Evolutionary conservation across 2,329 filamentous ascomycete species (phyloP), one percentile per base, ranked within the genome.

Genomic region (Pseudogymnoascus sp.): DNA sequence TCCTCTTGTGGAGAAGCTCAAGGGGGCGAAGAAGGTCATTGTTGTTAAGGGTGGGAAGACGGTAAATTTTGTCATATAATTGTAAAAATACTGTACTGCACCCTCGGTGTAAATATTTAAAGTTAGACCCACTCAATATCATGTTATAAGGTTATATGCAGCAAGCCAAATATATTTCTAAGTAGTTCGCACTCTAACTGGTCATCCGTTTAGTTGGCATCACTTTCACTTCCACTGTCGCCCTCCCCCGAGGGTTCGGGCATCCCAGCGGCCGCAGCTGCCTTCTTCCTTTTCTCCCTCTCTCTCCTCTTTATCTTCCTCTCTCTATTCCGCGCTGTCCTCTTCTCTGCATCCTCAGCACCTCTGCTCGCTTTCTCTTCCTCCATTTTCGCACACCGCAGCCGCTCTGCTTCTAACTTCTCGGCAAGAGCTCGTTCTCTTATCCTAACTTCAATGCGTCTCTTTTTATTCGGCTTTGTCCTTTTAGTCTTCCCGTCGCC

Each of bases 11-110:
- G 68, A 73, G 5, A 74, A 82, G 64, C 73, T 84, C 11, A 75
- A 76, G 28, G 78, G 77, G 66, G 82, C 85, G n/a, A 84, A 83
- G 71, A 84, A 85, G 66, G 81, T 87, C 1, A 83, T 93, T 69
- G 80, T 91, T 11, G 86, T 90, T 11, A 80, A 80, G 63, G 82
- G 81, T 1, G 89, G 89, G 11, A 86, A 81, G 73, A 79, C 90
- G 60, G 82, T 93, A 28, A 96, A 93, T 75, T 88, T 93, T 79
- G 86, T 95, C 61, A 66, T 86, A 60, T 60, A 40, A 60, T 28
- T 37, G 34, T 25, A 38, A 25, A 59, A 25, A 38, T 38, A 23
- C 9, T 40, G 36, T 18, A 56, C 5, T 34, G 28, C 14, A 56
- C 23, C 4, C 25, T 49, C 31, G 46, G 8, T 31, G 46, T 53